phyloP scores from a whole-genome alignment of 1,284 basidiomycete species.

The Cryptococcus floricola region DNA sequence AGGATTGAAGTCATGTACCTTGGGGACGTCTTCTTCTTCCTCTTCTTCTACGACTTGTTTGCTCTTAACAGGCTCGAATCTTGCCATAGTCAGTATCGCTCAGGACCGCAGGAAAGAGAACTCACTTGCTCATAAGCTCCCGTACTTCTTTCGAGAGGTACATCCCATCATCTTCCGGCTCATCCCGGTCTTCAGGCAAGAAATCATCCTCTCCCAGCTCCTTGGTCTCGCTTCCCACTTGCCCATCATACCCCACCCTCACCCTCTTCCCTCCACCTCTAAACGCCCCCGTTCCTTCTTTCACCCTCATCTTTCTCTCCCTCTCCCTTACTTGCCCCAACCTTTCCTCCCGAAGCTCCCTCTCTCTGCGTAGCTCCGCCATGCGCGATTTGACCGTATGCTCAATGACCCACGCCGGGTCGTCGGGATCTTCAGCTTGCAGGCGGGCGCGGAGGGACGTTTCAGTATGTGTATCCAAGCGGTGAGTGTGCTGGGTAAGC shows the following conservation, averaged over 20 bases:
- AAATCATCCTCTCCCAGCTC: constrained; percentile 55
- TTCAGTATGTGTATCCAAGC: constrained; percentile 25
- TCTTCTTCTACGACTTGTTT: constrained; percentile 27
- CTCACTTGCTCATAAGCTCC: constrained; percentile 73
- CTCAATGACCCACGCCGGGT: constrained; percentile 73
- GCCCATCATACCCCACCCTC: constrained; percentile 53
- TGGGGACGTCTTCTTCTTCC: constrained; percentile 47
- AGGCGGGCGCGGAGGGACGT: constrained; percentile 30
- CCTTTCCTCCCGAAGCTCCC: constrained; percentile 57
- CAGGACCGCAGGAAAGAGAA: constrained; percentile 5
- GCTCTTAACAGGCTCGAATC: constrained; percentile 25
- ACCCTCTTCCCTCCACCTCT: constrained; percentile 14
- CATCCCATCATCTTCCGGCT: constrained; percentile 50
- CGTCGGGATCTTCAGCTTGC: constrained; percentile 46
- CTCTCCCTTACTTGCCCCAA: constrained; percentile 55
- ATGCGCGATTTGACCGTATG: constrained; percentile 66
- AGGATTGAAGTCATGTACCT: constrained; percentile 27
- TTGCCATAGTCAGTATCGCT: not conserved
- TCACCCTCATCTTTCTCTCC: constrained; percentile 56
- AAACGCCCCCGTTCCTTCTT: constrained; percentile 14
- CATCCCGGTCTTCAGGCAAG: constrained; percentile 57
- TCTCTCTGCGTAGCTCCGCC: constrained; percentile 62
- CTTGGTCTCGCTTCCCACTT: constrained; percentile 49
- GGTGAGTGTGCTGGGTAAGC: constrained; percentile 55
- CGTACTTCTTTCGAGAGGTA: constrained; percentile 74